phyloP scores from a whole-genome alignment of 352 stramenopile genomes.

The Globisporangium abappressorium region DNA sequence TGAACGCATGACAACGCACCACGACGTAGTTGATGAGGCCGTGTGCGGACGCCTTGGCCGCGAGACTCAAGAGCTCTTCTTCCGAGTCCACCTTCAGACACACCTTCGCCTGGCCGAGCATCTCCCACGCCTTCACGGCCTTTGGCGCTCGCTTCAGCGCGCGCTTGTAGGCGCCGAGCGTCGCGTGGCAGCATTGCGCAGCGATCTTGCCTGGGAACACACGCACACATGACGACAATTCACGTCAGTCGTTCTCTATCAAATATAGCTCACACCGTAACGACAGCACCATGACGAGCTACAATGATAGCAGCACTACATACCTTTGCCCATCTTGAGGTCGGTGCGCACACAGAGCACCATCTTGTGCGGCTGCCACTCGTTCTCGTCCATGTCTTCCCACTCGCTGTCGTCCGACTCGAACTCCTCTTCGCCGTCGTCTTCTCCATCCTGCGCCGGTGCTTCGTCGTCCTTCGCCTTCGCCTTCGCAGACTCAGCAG shows the following conservation, averaged over 20 bases:
- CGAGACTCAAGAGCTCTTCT: conserved; percentile 72
- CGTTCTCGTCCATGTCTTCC: conserved; percentile 53
- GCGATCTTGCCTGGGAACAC: conserved; percentile 67
- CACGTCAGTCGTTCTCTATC: neutral
- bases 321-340: conserved; percentile 96
- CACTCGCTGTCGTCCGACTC: conserved; percentile 59
- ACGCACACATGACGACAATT: neutral
- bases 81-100: conserved; percentile 86
- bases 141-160: conserved; percentile 77
- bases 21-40: conserved; percentile 82
- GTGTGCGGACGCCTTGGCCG: conserved; percentile 51
- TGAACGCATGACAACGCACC: conserved; percentile 26
- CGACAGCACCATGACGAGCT: conserved; percentile 30
- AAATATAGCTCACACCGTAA: neutral
- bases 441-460: conserved; percentile 11
- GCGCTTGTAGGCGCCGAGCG: conserved; percentile 94
- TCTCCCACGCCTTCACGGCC: conserved; percentile 72
- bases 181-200: conserved; percentile 88
- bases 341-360: conserved; percentile 94
- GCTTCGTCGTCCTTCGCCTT: conserved; percentile 1
- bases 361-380: conserved; percentile 88
- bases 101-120: conserved; percentile 83
- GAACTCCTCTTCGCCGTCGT: conserved; percentile 9
- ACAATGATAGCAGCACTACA: conserved; percentile 35
- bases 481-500: neutral